Base-by-base conservation (phyloP, 2,329 filamentous ascomycete genomes). In the Fusarium sp. region DNA sequence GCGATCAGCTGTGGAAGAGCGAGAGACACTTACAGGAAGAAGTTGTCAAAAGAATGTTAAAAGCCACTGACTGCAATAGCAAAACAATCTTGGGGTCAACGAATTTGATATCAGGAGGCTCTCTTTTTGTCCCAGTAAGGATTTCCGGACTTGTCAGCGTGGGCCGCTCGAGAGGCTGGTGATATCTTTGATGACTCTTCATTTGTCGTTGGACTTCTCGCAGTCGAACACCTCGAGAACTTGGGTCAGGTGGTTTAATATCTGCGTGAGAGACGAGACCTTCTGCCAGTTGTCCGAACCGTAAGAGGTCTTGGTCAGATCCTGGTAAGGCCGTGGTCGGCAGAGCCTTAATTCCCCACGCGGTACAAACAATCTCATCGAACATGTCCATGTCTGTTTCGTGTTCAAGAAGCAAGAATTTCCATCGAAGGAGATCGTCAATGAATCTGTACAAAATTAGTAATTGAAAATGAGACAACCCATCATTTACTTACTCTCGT, bases 341-440 rank as follows among this genome's bases (percentile, higher is more conserved):
- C 10, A 68, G 20, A 11, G n/a, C 28, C 6, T 58, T 31, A 7
- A 69, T 45, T 2, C 56, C 54, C 76, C 75, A 77, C 14, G 73
- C 63, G 11, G 64, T 45, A 33, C 71, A 62, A 9, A 64, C 63
- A 40, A 77, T 39, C 17, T 69, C 52, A 43, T 77, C 72, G 53
- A 77, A 77, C 13, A 74, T 51, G 20, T 40, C 15, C 22, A 58
- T 50, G 10, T 74, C 72, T 10, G 51, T 36, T 8, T 55, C 51
- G 2, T 66, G 38, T 10, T 50, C 45, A 1, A 64, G 52, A 6
- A 77, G 28, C 3, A 74, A 17, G 3, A 65, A 50, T 31, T 67
- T 75, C 76, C 76, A 77, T 13, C 75, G 68, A 7, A 65, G 55
- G 6, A 77, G 52, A 49, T 77, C 76, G 10, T 66, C 59, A 6